These are phyloP conservation scores for Alternaria sp. DNA, from an alignment of 2,329 filamentous ascomycete species.

Conservation along the genomic window DNA sequence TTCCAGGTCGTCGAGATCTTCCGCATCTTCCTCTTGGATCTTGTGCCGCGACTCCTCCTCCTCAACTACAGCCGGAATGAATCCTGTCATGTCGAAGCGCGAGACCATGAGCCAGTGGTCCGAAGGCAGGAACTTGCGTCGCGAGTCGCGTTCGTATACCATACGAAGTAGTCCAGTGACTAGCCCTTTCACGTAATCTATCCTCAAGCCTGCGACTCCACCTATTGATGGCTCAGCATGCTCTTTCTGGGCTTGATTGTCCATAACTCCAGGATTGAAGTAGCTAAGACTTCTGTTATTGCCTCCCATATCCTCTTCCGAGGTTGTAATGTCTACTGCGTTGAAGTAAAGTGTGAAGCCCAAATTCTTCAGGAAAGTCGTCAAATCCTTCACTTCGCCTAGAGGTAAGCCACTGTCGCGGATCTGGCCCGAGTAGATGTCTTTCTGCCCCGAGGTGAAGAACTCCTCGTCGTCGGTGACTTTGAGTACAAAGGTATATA, in stretches of 20 bases:
- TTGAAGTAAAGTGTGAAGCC: conserved; percentile 90
- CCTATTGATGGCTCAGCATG: conserved; percentile 56
- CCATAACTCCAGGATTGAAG: conserved; percentile 35
- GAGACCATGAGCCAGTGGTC: conserved; percentile 95
- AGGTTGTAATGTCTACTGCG: conserved; percentile 66
- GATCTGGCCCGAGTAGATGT: conserved; percentile 30
- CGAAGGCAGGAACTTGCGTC: conserved; percentile 80
- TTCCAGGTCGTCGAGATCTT: conserved; percentile 56
- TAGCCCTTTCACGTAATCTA: conserved; percentile 79
- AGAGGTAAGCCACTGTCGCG: conserved; percentile 73
- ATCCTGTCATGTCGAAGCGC: conserved; percentile 84
- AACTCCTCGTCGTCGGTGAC: conserved; percentile 98
- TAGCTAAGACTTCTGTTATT: conserved; percentile 58
- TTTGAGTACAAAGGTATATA: conserved; percentile 91
- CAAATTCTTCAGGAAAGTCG: conserved; percentile 86
- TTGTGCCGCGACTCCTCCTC: conserved; percentile 82
- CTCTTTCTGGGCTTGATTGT: conserved; percentile 37
- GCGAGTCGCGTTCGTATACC: conserved; percentile 91
- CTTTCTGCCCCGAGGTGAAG: conserved; percentile 63
- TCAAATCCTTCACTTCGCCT: conserved; percentile 74
- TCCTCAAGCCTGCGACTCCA: conserved; percentile 73
- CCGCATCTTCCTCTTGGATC: conserved; percentile 68
- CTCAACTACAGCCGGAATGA: conserved; percentile 82
- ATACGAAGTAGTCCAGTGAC: conserved; percentile 82
- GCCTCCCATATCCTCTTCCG: conserved; percentile 51